These are phyloP conservation scores for Strobilomyces dryophilus DNA, from an alignment of 768 basidiomycete genomes.

Conservation along the genomic window DNA sequence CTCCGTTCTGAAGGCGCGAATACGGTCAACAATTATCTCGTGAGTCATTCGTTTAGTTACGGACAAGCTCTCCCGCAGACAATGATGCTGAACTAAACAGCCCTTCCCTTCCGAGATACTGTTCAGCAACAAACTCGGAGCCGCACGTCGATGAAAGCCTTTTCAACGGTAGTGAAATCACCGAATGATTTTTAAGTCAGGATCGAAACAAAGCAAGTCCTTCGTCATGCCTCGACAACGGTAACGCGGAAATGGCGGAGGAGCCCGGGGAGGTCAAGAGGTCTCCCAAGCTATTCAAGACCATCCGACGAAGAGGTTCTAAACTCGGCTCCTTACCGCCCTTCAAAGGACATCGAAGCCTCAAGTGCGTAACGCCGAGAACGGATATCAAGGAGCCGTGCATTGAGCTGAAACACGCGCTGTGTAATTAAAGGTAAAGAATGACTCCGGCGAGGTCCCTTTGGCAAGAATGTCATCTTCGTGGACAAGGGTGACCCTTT, in stretches of 20 bases:
- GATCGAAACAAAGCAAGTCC: too few relatives aligned
- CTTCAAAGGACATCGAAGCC: conserved; percentile 50
- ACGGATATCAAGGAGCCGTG: conserved; percentile 45
- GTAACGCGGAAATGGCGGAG: background rate
- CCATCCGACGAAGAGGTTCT: conserved; percentile 66
- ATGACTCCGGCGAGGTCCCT: conserved; percentile 41
- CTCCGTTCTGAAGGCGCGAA: conserved; percentile 3
- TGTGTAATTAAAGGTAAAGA: conserved; percentile 50
- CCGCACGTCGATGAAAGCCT: conserved; percentile 40
- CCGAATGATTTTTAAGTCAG: conserved; percentile 44
- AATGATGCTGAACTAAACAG: background rate
- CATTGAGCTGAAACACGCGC: conserved; percentile 31
- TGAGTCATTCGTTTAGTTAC: background rate
- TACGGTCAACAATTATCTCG: background rate
- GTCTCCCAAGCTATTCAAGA: conserved; percentile 69
- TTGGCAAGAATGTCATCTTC: conserved; percentile 2
- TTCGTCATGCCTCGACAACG: too few relatives aligned
- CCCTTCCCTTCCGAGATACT: conserved; percentile 35
- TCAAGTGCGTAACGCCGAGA: conserved; percentile 54
- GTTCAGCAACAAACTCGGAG: conserved; percentile 44
- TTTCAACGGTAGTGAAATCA: conserved; percentile 40
- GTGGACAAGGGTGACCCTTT: conserved; percentile 2
- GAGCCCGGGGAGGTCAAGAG: conserved; percentile 56
- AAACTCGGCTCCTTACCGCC: conserved; percentile 54
- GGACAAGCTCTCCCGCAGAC: background rate